Evolutionary conservation across 768 basidiomycete species (phyloP), one percentile per base, ranked within the genome.

Genomic region (Amanita brunnescens): DNA sequence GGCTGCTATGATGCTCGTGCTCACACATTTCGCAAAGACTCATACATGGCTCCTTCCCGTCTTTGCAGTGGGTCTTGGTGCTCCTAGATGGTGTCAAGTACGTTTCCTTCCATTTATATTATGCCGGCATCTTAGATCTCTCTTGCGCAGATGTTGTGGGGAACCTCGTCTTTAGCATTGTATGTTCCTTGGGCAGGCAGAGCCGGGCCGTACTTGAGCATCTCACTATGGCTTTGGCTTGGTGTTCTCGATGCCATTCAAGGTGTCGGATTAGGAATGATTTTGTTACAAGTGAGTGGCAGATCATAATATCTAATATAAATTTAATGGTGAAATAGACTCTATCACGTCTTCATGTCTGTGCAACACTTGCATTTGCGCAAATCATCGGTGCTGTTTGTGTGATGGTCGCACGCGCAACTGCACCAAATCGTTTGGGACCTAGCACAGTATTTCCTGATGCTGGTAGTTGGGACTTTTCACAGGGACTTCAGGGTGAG

Each of bases 21-120:
- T 96, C 61, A 95, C 84, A 6, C 77, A 85, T 61, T 85, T 93
- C 69, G 88, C 87, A 61, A 95, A 94, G 67, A 88, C 89, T 9
- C 93, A 96, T 62, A 96, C 93, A 7, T 96, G 93, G 93, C 71
- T 96, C 16, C 71, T 96, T 35, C 91, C 93, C 41, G 90, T 96
- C 6, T 96, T 96, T 61, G 93, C 93, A 6, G 91, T 96, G 44
- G 93, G 93, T 61, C 78, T 96, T 49, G 93, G 93, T 39, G 90
- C 91, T 24, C 93, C 93, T 9, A 70, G 90, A 61, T 96, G 93
- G 93, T 95, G 93, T 73, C 93, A 95, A 73, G 83, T 83, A 63
- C 43, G 63, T 58, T 45, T 23, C n/a, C 21, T 45, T 7, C 20
- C 30, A 39, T 21, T 54, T 18, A 26, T 12, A 32, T 13, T 18